These are phyloP conservation scores for Phytophthora fragariae DNA, from an alignment of 352 stramenopile species.

Conservation along the genomic window DNA sequence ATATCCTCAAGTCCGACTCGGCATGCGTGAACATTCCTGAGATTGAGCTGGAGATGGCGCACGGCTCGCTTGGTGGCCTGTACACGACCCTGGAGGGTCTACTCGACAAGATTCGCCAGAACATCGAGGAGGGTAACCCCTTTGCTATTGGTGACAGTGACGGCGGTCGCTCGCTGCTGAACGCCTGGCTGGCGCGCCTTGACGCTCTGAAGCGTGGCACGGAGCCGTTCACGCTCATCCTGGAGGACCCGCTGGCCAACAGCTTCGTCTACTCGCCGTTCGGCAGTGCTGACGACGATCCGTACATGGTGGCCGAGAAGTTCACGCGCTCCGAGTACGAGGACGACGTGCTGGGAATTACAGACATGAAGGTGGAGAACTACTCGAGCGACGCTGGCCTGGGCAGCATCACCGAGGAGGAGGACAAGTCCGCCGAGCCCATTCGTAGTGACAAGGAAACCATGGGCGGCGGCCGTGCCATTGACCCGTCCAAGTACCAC, in stretches of 20 bases:
- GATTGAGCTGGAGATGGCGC: constrained; percentile 91
- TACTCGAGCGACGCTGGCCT: constrained; percentile 49
- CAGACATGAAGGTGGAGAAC: constrained; percentile 94
- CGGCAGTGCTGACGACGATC: constrained; percentile 59
- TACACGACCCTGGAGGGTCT: constrained; percentile 96
- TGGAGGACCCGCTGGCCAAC: constrained; percentile 92
- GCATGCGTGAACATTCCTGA: constrained; percentile 89
- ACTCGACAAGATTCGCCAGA: constrained; percentile 86
- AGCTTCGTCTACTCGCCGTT: constrained; percentile 89
- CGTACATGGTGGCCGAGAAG: constrained; percentile 77
- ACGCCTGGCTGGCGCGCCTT: constrained; percentile 59
- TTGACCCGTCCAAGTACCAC: constrained; percentile 67
- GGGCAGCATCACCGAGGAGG: constrained; percentile 48
- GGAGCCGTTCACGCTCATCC: constrained; percentile 89
- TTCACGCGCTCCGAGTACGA: constrained; percentile 92
- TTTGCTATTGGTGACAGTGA: constrained; percentile 87
- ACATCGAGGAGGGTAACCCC: constrained; percentile 81
- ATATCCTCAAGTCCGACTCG: constrained; percentile 95
- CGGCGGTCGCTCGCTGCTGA: constrained; percentile 63
- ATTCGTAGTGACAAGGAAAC: constrained; percentile 73
- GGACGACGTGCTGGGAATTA: constrained; percentile 93
- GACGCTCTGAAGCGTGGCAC: constrained; percentile 65
- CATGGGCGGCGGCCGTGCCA: constrained; percentile 61
- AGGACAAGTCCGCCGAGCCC: constrained; percentile 38
- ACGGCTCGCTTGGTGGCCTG: constrained; percentile 89